Percentiles rank a stretch among this genome's conserved stretches.
Evolutionary conservation across 2,329 filamentous ascomycete species (phyloP).

Genomic region (Colletotrichum sp.): DNA sequence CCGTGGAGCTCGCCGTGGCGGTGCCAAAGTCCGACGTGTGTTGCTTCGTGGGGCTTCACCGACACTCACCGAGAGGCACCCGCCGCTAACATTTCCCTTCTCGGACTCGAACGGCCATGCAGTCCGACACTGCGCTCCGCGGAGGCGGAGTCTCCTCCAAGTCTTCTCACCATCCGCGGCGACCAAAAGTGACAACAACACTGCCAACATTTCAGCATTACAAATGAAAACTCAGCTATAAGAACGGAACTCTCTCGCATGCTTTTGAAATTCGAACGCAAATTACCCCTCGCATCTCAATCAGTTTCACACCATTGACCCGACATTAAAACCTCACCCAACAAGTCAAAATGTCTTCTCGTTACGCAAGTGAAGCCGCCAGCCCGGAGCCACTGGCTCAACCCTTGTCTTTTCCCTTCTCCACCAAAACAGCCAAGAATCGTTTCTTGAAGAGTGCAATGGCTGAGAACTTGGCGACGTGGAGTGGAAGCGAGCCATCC

Average conservation of each 20-base stretch:
- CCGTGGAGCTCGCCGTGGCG: not conserved
- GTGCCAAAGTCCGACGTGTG: not conserved
- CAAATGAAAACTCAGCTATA: not conserved
- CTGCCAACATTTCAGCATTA: not conserved
- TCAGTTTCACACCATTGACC: not conserved
- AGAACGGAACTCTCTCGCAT: not conserved
- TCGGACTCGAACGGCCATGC: not conserved
- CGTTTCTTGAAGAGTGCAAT: conserved; percentile 73
- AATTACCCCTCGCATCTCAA: not conserved
- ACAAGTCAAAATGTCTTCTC: not conserved
- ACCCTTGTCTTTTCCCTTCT: conserved; percentile 55
- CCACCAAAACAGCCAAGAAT: conserved; percentile 62
- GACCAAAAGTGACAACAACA: not conserved
- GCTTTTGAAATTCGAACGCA: not conserved
- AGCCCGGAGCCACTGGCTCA: conserved; percentile 35
- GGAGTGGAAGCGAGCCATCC: conserved; percentile 56
- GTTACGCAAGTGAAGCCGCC: not conserved
- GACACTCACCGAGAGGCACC: not conserved
- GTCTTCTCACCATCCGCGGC: not conserved
- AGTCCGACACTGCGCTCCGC: not conserved
- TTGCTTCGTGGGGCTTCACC: not conserved
- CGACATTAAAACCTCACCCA: not conserved
- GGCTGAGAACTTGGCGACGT: conserved; percentile 68
- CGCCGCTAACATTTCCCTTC: not conserved
- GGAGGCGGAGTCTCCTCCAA: not conserved